phyloP scores from a whole-genome alignment of 1,139 yeast genomes.

The Magnusiomyces paraingens region DNA sequence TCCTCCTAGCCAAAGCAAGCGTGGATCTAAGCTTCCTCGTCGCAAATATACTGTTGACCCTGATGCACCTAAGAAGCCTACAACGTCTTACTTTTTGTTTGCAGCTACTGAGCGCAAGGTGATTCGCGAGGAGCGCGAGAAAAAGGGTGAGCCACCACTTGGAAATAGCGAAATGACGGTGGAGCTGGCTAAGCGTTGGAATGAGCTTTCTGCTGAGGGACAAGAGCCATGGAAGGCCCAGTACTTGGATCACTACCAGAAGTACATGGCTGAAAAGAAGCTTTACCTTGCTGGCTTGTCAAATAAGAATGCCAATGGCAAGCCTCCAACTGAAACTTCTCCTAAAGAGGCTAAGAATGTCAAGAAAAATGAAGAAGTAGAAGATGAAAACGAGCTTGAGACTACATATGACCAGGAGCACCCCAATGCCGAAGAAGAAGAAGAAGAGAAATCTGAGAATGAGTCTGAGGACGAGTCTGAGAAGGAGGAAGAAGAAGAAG shows the following conservation, averaged over 20 bases:
- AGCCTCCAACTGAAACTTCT: not conserved
- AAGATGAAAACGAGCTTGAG: conserved; percentile 8
- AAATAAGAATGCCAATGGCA: too few relatives aligned
- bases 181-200: conserved; percentile 75
- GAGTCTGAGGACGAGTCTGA: conserved; percentile 3
- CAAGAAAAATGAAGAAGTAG: conserved; percentile 17
- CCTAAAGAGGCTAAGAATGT: conserved; percentile 9
- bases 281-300: too few relatives aligned
- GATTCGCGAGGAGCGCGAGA: conserved; percentile 58
- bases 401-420: conserved; percentile 8
- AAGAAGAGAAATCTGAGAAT: not conserved
- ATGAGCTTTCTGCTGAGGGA: conserved; percentile 55
- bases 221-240: conserved; percentile 71
- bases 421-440: conserved; percentile 3
- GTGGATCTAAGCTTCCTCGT: conserved; percentile 41
- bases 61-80: conserved; percentile 47
- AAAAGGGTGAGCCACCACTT: conserved; percentile 53
- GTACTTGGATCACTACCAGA: conserved; percentile 57
- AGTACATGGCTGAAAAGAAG: conserved; percentile 58
- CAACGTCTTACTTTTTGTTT: conserved; percentile 77
- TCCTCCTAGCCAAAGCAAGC: conserved; percentile 34
- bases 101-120: conserved; percentile 36
- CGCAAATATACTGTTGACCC: conserved; percentile 36
- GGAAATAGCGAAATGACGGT: conserved; percentile 72
- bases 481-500: conserved; percentile 7